These are phyloP conservation scores for Phtheirospermum japonicum DNA, from an alignment of 257 asterid genomes.

Conservation along the genomic window DNA sequence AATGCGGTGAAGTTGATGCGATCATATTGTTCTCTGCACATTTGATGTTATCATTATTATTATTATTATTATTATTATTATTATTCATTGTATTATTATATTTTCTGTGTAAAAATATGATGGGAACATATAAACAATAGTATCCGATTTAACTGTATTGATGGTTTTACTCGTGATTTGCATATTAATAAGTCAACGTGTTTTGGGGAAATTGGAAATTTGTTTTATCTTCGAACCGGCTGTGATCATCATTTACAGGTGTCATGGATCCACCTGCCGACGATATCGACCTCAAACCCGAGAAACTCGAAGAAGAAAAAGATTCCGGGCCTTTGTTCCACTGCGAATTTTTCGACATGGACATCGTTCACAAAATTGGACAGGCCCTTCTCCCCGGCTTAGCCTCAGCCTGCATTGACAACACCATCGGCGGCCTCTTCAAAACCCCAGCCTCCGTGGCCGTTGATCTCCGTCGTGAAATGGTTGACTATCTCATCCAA, in stretches of 20 bases:
- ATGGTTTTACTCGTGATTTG: not conserved
- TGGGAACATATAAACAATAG: not conserved
- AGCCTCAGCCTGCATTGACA: conserved; percentile 15
- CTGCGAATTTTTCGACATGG: not conserved
- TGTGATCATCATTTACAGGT: not conserved
- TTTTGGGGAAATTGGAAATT: not conserved
- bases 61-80: no score
- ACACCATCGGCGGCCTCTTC: conserved; percentile 11
- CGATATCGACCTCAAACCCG: conserved; percentile 4
- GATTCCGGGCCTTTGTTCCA: conserved; percentile 6
- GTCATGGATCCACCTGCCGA: conserved; percentile 15
- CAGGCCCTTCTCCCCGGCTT: conserved; percentile 7
- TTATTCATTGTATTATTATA: no score
- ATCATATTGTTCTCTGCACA: not conserved
- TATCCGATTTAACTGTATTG: not conserved
- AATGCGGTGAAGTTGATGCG: not conserved
- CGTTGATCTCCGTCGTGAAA: conserved; percentile 1
- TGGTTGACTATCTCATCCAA: conserved; percentile 19
- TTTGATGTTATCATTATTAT: no score
- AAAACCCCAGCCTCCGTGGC: conserved; percentile 8
- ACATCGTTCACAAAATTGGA: not conserved
- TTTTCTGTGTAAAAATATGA: no score
- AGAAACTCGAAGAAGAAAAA: conserved; percentile 7
- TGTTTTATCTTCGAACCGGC: not conserved
- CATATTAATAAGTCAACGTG: not conserved